A percentile compares a stretch with the other conserved stretches of the same genome.
phyloP scores from a whole-genome alignment of 805 yeast genomes.

The Spathaspora sp. region DNA sequence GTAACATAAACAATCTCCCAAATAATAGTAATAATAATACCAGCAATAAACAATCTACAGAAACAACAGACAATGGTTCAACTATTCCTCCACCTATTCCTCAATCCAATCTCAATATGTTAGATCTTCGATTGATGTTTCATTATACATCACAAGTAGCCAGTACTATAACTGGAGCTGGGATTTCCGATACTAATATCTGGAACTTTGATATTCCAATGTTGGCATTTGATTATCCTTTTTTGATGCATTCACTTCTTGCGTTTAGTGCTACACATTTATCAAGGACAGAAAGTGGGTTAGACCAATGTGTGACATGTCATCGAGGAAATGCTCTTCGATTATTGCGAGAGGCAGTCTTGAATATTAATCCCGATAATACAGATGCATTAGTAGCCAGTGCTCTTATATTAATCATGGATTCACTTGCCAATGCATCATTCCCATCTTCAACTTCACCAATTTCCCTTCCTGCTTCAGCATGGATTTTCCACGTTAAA shows the following conservation, averaged over 20 bases:
- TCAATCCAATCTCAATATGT: conserved; percentile 48
- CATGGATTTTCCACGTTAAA: conserved; percentile 96
- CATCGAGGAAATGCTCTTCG: conserved; percentile 87
- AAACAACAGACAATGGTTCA: not conserved
- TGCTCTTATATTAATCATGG: conserved; percentile 86
- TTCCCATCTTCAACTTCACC: conserved; percentile 48
- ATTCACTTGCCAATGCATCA: conserved; percentile 87
- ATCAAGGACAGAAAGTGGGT: conserved; percentile 68
- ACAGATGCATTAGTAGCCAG: conserved; percentile 93
- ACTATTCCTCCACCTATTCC: conserved; percentile 7
- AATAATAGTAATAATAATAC: not conserved
- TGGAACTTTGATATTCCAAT: conserved; percentile 89
- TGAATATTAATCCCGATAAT: conserved; percentile 77
- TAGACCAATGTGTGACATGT: conserved; percentile 76
- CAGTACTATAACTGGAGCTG: conserved; percentile 85
- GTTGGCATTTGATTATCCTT: conserved; percentile 83
- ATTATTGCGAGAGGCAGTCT: conserved; percentile 77
- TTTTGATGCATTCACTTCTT: conserved; percentile 85
- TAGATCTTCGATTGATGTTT: conserved; percentile 79
- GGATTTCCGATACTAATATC: conserved; percentile 78
- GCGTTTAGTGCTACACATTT: conserved; percentile 93
- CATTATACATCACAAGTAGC: conserved; percentile 85
- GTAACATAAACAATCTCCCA: not conserved
- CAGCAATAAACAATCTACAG: no score
- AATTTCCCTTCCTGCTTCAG: conserved; percentile 80